Conservation (phyloP, 371 early-diverging fungal genomes). For the Lichtheimia ramosa region DNA sequence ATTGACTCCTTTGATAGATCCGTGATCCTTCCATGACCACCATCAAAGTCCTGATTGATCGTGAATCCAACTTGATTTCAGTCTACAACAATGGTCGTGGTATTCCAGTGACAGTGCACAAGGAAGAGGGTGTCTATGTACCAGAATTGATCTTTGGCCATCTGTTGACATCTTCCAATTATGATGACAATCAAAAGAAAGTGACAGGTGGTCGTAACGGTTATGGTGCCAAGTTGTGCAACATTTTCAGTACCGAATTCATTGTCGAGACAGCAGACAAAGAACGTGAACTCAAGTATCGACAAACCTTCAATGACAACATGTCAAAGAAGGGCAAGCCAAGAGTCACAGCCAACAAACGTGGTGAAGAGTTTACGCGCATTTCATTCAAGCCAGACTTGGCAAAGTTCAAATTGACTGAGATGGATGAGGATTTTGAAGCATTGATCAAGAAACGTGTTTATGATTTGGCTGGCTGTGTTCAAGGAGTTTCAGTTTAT, state of each 20-base stretch:
- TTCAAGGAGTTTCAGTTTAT: constrained; percentile 88
- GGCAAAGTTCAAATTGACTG: constrained; percentile 87
- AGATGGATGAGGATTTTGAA: constrained; percentile 88
- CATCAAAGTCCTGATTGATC: constrained; percentile 93
- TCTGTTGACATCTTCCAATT: constrained; percentile 98
- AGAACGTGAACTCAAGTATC: constrained; percentile 72
- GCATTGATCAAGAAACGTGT: constrained; percentile 95
- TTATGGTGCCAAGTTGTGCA: constrained; percentile 99
- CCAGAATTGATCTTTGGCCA: constrained; percentile 99
- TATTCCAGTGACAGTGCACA: constrained; percentile 97
- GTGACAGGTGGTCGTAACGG: constrained; percentile 99
- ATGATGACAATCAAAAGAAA: constrained; percentile 98
- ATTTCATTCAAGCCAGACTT: constrained; percentile 99
- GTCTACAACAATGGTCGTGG: constrained; percentile 98
- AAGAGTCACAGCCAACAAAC: constrained; percentile 62
- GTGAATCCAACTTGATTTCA: constrained; percentile 80
- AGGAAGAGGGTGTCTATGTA: constrained; percentile 93
- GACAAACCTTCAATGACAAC: constrained; percentile 87
- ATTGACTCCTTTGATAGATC: constrained; percentile 48
- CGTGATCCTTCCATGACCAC: constrained; percentile 93
- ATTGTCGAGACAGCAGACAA: constrained; percentile 96
- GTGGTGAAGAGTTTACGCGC: constrained; percentile 79
- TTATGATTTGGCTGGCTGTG: constrained; percentile 96
- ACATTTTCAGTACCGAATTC: constrained; percentile 98
- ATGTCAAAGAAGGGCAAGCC: constrained; percentile 84